Evolutionary conservation across 2,329 filamentous ascomycete genomes (phyloP), one percentile per base, ranked within the genome.

Genomic region (Cercospora sojina): DNA sequence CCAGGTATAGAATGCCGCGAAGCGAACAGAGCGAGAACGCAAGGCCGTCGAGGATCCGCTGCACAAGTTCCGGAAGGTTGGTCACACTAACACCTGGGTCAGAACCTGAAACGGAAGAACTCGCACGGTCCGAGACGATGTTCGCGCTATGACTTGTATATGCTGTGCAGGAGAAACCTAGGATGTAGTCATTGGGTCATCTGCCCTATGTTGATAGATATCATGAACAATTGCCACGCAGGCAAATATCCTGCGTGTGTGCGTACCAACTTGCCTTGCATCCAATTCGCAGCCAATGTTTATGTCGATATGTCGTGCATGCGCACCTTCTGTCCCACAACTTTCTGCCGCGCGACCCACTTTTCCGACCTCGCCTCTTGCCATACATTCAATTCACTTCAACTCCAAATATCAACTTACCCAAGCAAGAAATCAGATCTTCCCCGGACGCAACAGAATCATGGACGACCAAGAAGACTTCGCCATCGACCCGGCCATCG

Each of bases 401-500:
- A 53, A 59, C 63, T 20, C 32, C 51, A 51, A 32, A 25, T 35
- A 59, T 32, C 57, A 59, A 27, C 6, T 16, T 9, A 13, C 23
- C 20, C 4, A 27, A 25, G 6, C n/a, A n/a, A n/a, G n/a, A n/a
- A n/a, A n/a, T n/a, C n/a, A n/a, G n/a, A n/a, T n/a, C n/a, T n/a
- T n/a, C n/a, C n/a, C n/a, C n/a, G n/a, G n/a, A n/a, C n/a, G n/a
- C n/a, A n/a, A n/a, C n/a, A n/a, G n/a, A n/a, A n/a, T n/a, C n/a
- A n/a, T 73, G 68, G 69, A 70, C 56, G 64, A 68, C 32, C 58
- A 66, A 49, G 72, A 76, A n/a, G 73, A 73, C 25, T 76, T 80
- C 68, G 80, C 81, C n/a, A 74, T 80, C 20, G 82, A 85, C 58
- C 79, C 80, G 49, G 85, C 85, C 61, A 87, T 91, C 77, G 88